phyloP scores from a whole-genome alignment of 1,139 yeast species.

The Suhomyces terraborum region DNA sequence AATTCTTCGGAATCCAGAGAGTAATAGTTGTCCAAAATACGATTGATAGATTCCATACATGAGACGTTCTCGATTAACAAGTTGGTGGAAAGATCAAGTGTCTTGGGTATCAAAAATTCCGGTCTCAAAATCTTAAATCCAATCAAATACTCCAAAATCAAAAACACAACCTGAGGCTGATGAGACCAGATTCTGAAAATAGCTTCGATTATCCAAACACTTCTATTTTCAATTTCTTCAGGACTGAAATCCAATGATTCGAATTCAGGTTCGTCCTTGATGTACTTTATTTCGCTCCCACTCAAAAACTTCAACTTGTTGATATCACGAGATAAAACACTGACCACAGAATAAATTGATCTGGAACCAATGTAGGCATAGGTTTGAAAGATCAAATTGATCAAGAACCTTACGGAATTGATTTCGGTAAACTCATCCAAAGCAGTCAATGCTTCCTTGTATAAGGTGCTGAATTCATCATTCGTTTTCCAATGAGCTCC shows the following conservation, averaged over 20 bases:
- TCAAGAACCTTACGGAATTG: conserved; percentile 47
- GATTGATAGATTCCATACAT: conserved; percentile 48
- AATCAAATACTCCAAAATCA: conserved; percentile 66
- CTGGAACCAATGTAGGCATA: conserved; percentile 85
- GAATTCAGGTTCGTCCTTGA: conserved; percentile 36
- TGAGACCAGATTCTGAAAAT: conserved; percentile 76
- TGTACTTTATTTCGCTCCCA: conserved; percentile 36
- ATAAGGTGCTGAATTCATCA: conserved; percentile 40
- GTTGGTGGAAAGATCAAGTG: conserved; percentile 39
- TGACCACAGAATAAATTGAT: conserved; percentile 83
- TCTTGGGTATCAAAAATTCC: conserved; percentile 42
- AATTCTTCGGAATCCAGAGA: conserved; percentile 17
- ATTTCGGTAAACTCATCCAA: conserved; percentile 28
- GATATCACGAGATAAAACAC: conserved; percentile 60
- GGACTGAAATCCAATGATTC: conserved; percentile 44
- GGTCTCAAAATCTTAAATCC: conserved; percentile 51
- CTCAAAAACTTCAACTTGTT: conserved; percentile 50
- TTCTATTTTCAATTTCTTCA: conserved; percentile 31
- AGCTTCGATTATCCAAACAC: conserved; percentile 58
- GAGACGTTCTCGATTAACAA: conserved; percentile 46
- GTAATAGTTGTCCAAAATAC: conserved; percentile 31
- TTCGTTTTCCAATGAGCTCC: conserved; percentile 47
- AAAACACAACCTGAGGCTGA: conserved; percentile 78
- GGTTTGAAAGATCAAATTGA: conserved; percentile 67
- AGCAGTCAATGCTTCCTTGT: conserved; percentile 30